Evolutionary conservation across 495 filamentous ascomycete species (phyloP).

Genomic region (Amphirosellinia nigrospora): DNA sequence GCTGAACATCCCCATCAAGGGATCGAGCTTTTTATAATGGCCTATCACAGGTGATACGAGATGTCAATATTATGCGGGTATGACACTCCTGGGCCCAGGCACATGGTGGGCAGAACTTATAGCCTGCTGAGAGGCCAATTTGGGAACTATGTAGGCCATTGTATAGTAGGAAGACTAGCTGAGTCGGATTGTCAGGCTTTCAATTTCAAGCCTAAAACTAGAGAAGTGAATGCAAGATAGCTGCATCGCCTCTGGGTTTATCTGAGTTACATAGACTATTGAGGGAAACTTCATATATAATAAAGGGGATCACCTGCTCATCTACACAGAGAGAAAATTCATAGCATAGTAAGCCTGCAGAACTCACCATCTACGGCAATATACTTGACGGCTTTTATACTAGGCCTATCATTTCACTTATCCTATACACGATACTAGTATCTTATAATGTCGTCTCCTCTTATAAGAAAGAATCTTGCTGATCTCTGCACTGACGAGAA

Average conservation of each 20-base stretch:
- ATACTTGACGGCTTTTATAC: neutral
- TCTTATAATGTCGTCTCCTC: neutral
- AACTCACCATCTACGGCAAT: no score
- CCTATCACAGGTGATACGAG: neutral
- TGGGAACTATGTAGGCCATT: neutral
- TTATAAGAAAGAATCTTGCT: neutral
- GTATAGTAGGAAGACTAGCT: neutral
- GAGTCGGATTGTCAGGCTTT: no score
- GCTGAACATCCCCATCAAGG: neutral
- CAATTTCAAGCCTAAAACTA: neutral
- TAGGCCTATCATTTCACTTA: neutral
- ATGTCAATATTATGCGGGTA: constrained; percentile 4
- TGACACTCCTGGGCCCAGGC: neutral
- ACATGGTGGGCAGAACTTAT: neutral
- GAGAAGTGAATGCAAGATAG: neutral
- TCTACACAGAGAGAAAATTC: neutral
- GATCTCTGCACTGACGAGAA: neutral
- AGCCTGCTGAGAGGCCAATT: neutral
- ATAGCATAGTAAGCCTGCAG: neutral
- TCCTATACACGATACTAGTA: neutral
- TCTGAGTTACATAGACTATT: neutral
- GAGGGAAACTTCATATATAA: neutral
- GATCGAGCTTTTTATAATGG: neutral
- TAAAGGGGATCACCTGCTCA: neutral
- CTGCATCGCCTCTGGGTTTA: neutral